Evolutionary conservation across 2,329 filamentous ascomycete species (phyloP).

Genomic region (Fusarium mexicanum): DNA sequence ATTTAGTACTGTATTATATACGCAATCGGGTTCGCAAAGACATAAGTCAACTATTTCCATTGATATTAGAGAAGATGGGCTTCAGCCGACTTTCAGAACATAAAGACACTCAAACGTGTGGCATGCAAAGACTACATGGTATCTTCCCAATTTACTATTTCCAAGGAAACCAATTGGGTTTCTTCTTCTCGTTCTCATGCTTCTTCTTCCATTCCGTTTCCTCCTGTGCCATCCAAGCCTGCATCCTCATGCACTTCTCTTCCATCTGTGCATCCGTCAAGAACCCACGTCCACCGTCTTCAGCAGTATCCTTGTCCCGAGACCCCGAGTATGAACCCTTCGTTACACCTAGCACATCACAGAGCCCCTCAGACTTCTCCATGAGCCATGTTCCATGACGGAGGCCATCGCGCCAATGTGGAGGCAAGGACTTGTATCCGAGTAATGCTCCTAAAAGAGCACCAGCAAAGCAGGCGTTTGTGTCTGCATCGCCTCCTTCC

Average conservation of each 20-base stretch:
- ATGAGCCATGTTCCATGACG: conserved; percentile 56
- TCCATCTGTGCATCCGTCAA: conserved; percentile 52
- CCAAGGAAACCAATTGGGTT: conserved; percentile 36
- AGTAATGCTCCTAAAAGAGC: conserved; percentile 59
- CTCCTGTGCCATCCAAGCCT: conserved; percentile 45
- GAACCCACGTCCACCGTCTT: conserved; percentile 54
- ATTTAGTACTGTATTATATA: not conserved
- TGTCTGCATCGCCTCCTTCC: conserved; percentile 64
- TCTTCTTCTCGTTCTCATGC: conserved; percentile 37
- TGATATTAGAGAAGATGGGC: not conserved
- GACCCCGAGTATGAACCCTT: conserved; percentile 47
- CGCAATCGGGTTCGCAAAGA: not conserved
- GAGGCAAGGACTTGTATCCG: conserved; percentile 57
- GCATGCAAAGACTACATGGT: not conserved
- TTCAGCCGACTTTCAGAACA: not conserved
- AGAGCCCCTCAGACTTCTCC: conserved; percentile 54
- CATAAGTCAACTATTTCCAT: not conserved
- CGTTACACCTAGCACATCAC: conserved; percentile 50
- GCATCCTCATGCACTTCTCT: conserved; percentile 47
- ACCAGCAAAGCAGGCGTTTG: conserved; percentile 63
- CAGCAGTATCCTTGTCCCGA: conserved; percentile 52
- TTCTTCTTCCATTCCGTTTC: conserved; percentile 42
- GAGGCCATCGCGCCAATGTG: conserved; percentile 60
- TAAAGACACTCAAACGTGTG: not conserved
- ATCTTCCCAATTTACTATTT: not conserved